A percentile compares a stretch with the other conserved stretches of the same genome.
These are phyloP conservation scores for Dalbergia cultrata DNA, from an alignment of 306 rosid species.

Conservation along the genomic window DNA sequence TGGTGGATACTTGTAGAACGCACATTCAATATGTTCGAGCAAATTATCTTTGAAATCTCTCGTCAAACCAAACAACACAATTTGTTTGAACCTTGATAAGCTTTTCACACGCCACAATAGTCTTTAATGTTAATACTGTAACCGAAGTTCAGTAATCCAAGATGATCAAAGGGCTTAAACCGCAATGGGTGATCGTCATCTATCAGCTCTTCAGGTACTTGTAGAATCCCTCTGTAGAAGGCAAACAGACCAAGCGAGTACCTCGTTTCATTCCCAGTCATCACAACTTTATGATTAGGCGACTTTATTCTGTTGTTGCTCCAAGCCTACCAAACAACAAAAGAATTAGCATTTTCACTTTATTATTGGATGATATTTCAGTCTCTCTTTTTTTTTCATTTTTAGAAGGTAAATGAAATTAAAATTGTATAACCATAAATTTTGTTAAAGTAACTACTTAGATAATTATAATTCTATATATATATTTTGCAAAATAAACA, in stretches of 20 bases:
- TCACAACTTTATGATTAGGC: constrained; percentile 70
- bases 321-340: constrained; percentile 66
- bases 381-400: background rate
- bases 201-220: constrained; percentile 68
- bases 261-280: constrained; percentile 68
- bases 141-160: constrained; percentile 56
- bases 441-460: no score
- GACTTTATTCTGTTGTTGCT: constrained; percentile 80
- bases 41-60: no score
- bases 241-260: constrained; percentile 74
- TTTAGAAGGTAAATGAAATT: no score
- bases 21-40: no score
- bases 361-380: background rate
- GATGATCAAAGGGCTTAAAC: constrained; percentile 77
- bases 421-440: no score
- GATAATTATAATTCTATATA: no score
- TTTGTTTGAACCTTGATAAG: background rate
- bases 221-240: constrained; percentile 63
- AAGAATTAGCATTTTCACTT: background rate
- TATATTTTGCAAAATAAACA: no score
- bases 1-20: no score
- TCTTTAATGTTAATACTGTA: constrained; percentile 50
- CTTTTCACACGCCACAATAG: constrained; percentile 56
- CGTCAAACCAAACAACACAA: background rate
- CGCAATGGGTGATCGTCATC: constrained; percentile 67